Evolutionary conservation across 495 filamentous ascomycete genomes (phyloP).

Genomic region (Xylaria curta): DNA sequence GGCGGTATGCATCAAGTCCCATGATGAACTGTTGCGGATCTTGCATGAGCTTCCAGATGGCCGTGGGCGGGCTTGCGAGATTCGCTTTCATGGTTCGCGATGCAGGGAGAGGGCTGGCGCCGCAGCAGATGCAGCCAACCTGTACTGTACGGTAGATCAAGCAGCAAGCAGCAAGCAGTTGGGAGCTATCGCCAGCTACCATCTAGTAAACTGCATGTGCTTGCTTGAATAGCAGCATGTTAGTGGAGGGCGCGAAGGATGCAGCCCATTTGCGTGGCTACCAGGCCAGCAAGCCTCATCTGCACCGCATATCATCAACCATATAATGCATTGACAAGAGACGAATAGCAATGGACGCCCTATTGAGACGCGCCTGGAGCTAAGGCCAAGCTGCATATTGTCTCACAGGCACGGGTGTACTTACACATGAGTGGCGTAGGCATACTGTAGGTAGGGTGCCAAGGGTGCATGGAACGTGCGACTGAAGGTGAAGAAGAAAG

Average conservation of each 20-base stretch:
- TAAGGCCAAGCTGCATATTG: conserved; percentile 15
- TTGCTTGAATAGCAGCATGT: background rate
- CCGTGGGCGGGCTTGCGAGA: background rate
- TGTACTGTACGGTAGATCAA: conserved; percentile 26
- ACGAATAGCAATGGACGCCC: conserved; percentile 11
- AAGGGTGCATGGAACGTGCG: conserved; percentile 13
- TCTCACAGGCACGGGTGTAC: conserved; percentile 26
- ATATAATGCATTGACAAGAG: background rate
- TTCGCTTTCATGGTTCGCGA: background rate
- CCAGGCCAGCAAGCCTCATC: conserved; percentile 24
- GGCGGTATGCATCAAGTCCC: conserved; percentile 25
- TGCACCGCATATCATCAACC: conserved; percentile 20
- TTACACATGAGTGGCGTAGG: conserved; percentile 1
- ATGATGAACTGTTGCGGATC: conserved; percentile 25
- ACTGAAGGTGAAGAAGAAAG: conserved; percentile 21
- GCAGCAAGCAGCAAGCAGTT: background rate
- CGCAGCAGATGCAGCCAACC: conserved; percentile 11
- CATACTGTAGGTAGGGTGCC: conserved; percentile 9
- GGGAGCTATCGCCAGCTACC: no score
- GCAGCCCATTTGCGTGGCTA: conserved; percentile 18
- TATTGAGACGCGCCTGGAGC: conserved; percentile 6
- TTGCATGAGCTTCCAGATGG: conserved; percentile 25
- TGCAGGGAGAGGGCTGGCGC: conserved; percentile 13
- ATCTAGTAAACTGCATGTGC: background rate
- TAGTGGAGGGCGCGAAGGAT: conserved; percentile 11